Base-by-base conservation (phyloP, 768 basidiomycete species). In the Tricholoma matsutake region DNA sequence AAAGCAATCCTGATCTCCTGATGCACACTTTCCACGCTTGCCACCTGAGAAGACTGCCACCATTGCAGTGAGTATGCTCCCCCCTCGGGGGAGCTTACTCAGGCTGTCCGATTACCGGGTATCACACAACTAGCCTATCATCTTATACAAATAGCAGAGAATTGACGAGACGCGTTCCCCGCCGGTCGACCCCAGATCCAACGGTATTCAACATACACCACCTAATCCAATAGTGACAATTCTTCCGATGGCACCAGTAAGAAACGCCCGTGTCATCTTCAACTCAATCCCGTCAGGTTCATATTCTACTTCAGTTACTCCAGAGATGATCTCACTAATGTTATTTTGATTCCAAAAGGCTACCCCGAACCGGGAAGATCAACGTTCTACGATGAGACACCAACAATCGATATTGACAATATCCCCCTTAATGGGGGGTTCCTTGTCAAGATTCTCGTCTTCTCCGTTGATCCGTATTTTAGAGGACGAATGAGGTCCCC, bases 391-490 rank as follows among this genome's bases (percentile, higher is more conserved):
- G 79, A 82, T 62, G 68, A 60, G 0, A 75, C 66, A 16, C 67
- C 75, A 56, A 75, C 69, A 1, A 82, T 84, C 61, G 81, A 84
- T 63, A 60, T 79, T 8, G 79, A 80, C 1, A 73, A 58, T 37
- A 73, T 76, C 0, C 65, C 71, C 0, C 66, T 80, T 53, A 66
- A 78, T 29, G 76, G 78, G 0, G 77, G 78, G 0, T 63, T 79
- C 53, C 65, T 84, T 28, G 60, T 81, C 61, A 83, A 81, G 68
- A 77, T 75, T 0, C 70, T 83, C 13, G 70, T 73, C 5, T 63
- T 84, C 14, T 78, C 78, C 14, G 66, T 83, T 41, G 83, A 83
- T 55, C 81, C 81, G 0, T 81, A 79, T 63, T 28, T 81, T 61
- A 63, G 77, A 14, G 72, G 72, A 9, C 63, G 66, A 41, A 80